Percentiles rank a stretch among this genome's conserved stretches.
Evolutionary conservation across 2,329 filamentous ascomycete species (phyloP).

Genomic region (Geosmithia morbida): DNA sequence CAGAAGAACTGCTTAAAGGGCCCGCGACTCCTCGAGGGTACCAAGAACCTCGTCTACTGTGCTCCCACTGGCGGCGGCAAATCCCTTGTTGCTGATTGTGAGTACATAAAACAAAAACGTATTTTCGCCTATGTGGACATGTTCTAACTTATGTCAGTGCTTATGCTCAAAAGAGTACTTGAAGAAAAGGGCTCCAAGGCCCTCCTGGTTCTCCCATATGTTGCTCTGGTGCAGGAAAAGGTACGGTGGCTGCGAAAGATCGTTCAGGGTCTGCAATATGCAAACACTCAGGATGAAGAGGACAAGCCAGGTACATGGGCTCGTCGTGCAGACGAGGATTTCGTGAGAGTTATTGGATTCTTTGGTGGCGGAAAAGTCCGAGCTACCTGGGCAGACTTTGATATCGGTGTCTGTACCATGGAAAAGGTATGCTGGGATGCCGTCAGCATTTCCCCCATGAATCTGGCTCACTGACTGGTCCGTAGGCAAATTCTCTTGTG

Average conservation of each 20-base stretch:
- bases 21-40: constrained; percentile 48
- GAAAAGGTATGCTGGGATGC: constrained; percentile 39
- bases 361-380: constrained; percentile 59
- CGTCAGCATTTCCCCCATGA: no score
- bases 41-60: constrained; percentile 62
- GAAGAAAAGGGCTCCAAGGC: constrained; percentile 50
- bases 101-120: constrained; percentile 5
- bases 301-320: constrained; percentile 28
- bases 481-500: constrained; percentile 57
- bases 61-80: constrained; percentile 69
- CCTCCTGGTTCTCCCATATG: constrained; percentile 60
- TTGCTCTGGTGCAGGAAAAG: constrained; percentile 70
- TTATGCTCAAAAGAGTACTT: constrained; percentile 61
- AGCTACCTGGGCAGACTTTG: constrained; percentile 57
- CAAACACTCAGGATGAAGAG: constrained; percentile 17
- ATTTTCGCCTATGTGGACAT: no score
- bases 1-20: constrained; percentile 60
- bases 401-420: constrained; percentile 66
- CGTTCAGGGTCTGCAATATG: constrained; percentile 40
- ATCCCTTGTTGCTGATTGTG: constrained; percentile 53
- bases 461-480: constrained; percentile 3
- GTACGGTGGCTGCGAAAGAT: constrained; percentile 57
- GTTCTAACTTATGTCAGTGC: constrained; percentile 4
- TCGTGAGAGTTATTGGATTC: constrained; percentile 54
- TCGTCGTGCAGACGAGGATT: constrained; percentile 39